Evolutionary conservation across 1,284 basidiomycete species (phyloP).

Genomic region (Agaricales sp.): DNA sequence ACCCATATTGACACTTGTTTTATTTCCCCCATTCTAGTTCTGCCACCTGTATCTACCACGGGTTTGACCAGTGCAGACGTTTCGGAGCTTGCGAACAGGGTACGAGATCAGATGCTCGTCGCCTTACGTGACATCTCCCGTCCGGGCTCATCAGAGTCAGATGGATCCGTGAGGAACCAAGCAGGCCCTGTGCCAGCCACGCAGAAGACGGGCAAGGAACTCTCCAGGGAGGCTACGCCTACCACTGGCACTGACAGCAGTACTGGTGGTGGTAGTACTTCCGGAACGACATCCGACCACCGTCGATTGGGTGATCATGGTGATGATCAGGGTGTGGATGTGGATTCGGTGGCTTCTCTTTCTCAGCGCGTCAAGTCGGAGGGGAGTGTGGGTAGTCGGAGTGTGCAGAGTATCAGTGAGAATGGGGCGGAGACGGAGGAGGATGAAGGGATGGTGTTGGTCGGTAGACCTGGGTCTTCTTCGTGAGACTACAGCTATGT

Average conservation of each 20-base stretch:
- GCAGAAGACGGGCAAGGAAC: not conserved
- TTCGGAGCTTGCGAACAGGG: slow-evolving; percentile 45
- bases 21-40: slow-evolving; percentile 33
- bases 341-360: slow-evolving; percentile 27
- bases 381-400: slow-evolving; percentile 4
- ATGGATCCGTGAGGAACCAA: slow-evolving; percentile 13
- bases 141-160: slow-evolving; percentile 25
- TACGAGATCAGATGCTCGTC: slow-evolving; percentile 65
- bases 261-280: not conserved
- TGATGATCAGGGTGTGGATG: not conserved
- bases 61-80: slow-evolving; percentile 62
- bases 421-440: slow-evolving; percentile 63
- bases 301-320: not conserved
- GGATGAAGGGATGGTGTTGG: slow-evolving; percentile 71
- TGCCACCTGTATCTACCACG: slow-evolving; percentile 69
- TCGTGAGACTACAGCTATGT: too few relatives aligned
- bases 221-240: not conserved
- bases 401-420: slow-evolving; percentile 30
- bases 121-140: slow-evolving; percentile 59
- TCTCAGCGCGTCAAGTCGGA: slow-evolving; percentile 10
- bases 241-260: not conserved
- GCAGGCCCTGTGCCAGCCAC: not conserved
- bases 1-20: too few relatives aligned
- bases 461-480: slow-evolving; percentile 42
- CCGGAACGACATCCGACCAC: not conserved